A percentile compares a stretch with the other conserved stretches of the same genome.
phyloP scores from a whole-genome alignment of 2,329 filamentous ascomycete genomes.

The Hyphodiscus sp. region DNA sequence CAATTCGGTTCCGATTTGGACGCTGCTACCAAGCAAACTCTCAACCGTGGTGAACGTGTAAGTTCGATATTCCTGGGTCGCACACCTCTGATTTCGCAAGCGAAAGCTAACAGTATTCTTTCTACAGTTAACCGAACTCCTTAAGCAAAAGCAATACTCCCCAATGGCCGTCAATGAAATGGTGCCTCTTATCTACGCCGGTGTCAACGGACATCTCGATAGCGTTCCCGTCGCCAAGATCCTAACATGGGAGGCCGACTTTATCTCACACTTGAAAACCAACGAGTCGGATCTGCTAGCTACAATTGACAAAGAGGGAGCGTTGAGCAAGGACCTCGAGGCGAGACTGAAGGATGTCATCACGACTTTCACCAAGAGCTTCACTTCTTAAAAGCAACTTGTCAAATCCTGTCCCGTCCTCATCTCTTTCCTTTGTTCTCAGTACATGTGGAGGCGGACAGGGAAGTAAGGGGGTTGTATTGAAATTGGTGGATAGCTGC shows the following conservation, averaged over 20 bases:
- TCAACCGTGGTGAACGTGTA: conserved; percentile 96
- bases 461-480: conserved; percentile 16
- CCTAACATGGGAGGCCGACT: conserved; percentile 88
- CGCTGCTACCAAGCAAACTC: conserved; percentile 97
- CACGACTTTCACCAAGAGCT: conserved; percentile 86
- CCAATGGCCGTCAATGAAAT: conserved; percentile 99
- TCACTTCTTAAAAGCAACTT: conserved; percentile 39
- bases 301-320: conserved; percentile 91
- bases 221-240: conserved; percentile 84
- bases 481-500: conserved; percentile 13
- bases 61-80: conserved; percentile 31
- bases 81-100: conserved; percentile 5
- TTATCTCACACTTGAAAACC: conserved; percentile 84
- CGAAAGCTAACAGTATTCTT: conserved; percentile 16
- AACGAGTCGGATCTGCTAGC: conserved; percentile 80
- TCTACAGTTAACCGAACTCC: conserved; percentile 76
- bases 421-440: conserved; percentile 26
- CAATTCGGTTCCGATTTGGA: conserved; percentile 99
- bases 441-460: not conserved
- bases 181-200: conserved; percentile 98
- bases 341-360: conserved; percentile 73
- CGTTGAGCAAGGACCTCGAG: conserved; percentile 92
- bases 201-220: conserved; percentile 97
- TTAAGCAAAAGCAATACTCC: conserved; percentile 99
- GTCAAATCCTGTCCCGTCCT: conserved; percentile 14